These are phyloP conservation scores for Amaranthus hypochondriacus DNA, from an alignment of 148 eudicot genomes.

Conservation along the genomic window DNA sequence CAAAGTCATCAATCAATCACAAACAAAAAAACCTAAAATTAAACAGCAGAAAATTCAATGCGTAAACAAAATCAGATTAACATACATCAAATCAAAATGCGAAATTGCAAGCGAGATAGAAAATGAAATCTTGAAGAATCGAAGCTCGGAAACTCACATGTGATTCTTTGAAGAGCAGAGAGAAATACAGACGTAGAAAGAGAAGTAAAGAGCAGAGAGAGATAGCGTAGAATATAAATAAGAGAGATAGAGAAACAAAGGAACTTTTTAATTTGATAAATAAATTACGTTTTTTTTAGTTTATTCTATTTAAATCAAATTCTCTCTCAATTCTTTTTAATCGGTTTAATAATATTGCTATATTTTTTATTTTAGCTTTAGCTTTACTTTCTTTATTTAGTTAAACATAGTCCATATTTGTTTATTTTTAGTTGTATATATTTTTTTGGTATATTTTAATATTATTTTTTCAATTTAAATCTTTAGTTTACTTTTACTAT, in stretches of 20 bases:
- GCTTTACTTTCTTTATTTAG: too few species aligned
- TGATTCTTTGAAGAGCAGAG: conserved; percentile 1
- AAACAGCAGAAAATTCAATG: conserved; percentile 1
- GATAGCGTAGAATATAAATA: conserved; percentile 28
- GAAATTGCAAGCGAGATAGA: conserved; percentile 7
- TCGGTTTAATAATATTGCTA: too few species aligned
- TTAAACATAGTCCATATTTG: too few species aligned
- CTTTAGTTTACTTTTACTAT: too few species aligned
- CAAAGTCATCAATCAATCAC: background rate
- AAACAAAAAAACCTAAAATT: background rate
- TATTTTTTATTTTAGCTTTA: too few species aligned
- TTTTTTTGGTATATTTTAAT: too few species aligned
- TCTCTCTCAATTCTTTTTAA: too few species aligned
- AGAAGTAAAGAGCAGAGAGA: conserved; percentile 8
- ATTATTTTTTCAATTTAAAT: too few species aligned
- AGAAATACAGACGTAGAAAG: too few species aligned
- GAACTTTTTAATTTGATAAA: background rate
- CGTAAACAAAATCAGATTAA: background rate
- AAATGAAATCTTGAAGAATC: background rate
- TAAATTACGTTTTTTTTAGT: too few species aligned
- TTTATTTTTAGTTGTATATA: too few species aligned
- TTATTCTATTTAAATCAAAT: too few species aligned
- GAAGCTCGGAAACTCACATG: conserved; percentile 18
- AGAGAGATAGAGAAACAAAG: background rate
- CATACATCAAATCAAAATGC: background rate